Percentiles rank a stretch among this genome's conserved stretches.
phyloP scores from a whole-genome alignment of 495 filamentous ascomycete genomes.

The Delitschia confertaspora region DNA sequence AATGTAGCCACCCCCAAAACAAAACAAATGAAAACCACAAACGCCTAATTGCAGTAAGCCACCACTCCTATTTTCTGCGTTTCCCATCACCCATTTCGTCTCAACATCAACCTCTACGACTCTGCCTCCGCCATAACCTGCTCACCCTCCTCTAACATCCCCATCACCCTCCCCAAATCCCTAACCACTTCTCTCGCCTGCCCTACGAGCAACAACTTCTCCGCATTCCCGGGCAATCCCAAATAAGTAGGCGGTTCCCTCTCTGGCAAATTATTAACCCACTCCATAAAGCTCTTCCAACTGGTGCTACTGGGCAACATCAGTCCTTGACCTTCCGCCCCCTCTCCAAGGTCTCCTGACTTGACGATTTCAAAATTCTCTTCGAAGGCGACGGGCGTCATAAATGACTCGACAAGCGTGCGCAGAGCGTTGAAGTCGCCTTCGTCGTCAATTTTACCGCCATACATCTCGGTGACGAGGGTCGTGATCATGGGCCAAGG shows the following conservation, averaged over 20 bases:
- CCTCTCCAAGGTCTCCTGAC: conserved; percentile 41
- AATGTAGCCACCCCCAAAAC: no score
- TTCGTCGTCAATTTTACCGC: conserved; percentile 92
- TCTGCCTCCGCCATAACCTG: conserved; percentile 67
- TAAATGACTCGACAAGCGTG: conserved; percentile 60
- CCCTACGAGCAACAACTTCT: conserved; percentile 88
- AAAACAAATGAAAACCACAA: no score
- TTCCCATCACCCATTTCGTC: no score
- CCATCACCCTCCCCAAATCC: conserved; percentile 73
- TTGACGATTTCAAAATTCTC: conserved; percentile 81
- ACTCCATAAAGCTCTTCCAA: conserved; percentile 77
- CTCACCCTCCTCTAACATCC: conserved; percentile 87
- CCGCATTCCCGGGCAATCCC: conserved; percentile 91
- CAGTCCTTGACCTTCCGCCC: no score
- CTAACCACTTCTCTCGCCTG: conserved; percentile 78
- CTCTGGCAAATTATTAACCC: conserved; percentile 89
- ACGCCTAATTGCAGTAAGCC: no score
- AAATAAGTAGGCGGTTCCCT: conserved; percentile 93
- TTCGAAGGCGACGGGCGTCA: conserved; percentile 84
- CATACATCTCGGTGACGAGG: conserved; percentile 87
- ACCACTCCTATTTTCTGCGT: no score
- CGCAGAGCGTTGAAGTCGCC: conserved; percentile 70
- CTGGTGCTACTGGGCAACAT: conserved; percentile 69
- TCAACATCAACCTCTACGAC: neutral
- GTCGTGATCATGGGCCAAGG: conserved; percentile 96